These are phyloP conservation scores for Dactylellina haptotyla DNA, from an alignment of 2,329 filamentous ascomycete genomes.

Conservation along the genomic window DNA sequence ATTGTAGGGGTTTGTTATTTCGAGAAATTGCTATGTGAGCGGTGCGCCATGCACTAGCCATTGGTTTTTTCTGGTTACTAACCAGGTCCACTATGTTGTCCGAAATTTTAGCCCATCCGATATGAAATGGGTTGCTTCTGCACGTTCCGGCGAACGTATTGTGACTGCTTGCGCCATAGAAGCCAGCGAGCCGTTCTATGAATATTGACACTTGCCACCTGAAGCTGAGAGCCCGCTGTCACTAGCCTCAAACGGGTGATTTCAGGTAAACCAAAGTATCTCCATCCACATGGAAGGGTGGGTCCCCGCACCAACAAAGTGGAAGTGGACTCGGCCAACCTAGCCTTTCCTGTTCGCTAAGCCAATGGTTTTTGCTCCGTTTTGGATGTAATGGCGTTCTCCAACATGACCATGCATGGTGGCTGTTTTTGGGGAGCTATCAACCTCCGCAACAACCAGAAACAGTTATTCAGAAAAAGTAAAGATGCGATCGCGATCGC, in stretches of 20 bases:
- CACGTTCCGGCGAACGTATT: conserved; percentile 8
- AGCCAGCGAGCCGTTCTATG: conserved; percentile 1
- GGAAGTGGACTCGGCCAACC: conserved; percentile 4
- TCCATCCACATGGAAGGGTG: conserved; percentile 15
- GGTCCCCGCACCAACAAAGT: conserved; percentile 20
- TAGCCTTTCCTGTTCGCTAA: conserved; percentile 45
- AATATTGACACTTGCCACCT: conserved; percentile 29
- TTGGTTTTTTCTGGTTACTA: no score
- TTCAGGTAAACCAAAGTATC: conserved; percentile 31
- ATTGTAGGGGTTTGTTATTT: neutral
- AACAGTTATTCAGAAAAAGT: conserved; percentile 22
- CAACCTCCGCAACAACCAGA: conserved; percentile 14
- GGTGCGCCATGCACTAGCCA: neutral
- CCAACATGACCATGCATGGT: conserved; percentile 42
- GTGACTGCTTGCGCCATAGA: conserved; percentile 17
- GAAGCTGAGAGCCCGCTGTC: conserved; percentile 39
- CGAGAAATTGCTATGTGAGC: no score
- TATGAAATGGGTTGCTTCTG: conserved; percentile 3
- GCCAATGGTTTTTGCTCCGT: conserved; percentile 31
- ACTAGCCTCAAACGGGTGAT: conserved; percentile 35
- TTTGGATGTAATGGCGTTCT: neutral
- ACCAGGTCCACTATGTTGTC: conserved; percentile 16
- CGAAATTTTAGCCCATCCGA: conserved; percentile 5
- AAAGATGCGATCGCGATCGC: conserved; percentile 26
- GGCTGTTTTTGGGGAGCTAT: conserved; percentile 26